These are phyloP conservation scores for Lactifluus pinguis DNA, from an alignment of 768 basidiomycete genomes.

Conservation along the genomic window DNA sequence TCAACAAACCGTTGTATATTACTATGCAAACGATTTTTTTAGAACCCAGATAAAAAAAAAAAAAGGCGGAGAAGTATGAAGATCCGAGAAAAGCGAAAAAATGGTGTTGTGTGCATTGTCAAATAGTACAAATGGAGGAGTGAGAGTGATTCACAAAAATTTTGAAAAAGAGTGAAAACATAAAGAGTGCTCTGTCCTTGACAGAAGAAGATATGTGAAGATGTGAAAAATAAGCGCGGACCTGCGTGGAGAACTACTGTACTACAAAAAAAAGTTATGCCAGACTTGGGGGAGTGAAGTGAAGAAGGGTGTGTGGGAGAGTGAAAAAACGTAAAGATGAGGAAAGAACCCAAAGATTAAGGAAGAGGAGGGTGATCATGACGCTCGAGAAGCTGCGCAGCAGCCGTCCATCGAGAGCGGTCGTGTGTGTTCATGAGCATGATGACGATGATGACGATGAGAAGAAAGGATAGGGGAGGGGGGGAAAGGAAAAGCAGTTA, in stretches of 20 bases:
- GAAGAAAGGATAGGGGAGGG: not conserved
- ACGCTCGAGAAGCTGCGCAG: slow-evolving; percentile 9
- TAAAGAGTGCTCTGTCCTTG: slow-evolving; percentile 1
- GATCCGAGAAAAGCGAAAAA: not conserved
- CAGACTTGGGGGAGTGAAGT: not conserved
- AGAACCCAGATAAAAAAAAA: not conserved
- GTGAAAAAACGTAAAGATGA: not conserved
- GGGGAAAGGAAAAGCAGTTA: not conserved
- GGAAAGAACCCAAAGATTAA: not conserved
- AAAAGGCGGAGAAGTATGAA: not conserved
- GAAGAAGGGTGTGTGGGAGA: not conserved
- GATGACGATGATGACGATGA: no score
- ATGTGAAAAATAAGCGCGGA: slow-evolving; percentile 4
- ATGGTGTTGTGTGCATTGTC: not conserved
- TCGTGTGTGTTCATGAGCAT: no score
- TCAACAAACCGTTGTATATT: not conserved
- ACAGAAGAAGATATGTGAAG: not conserved
- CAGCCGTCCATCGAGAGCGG: not conserved
- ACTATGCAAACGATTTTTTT: slow-evolving; percentile 5
- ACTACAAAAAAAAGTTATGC: not conserved
- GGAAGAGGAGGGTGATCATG: not conserved
- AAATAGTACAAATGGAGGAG: slow-evolving; percentile 10
- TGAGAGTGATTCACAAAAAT: not conserved
- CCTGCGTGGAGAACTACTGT: not conserved
- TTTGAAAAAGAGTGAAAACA: not conserved